A percentile compares a stretch with the other conserved stretches of the same genome.
Conservation (phyloP, 1,284 basidiomycete species). For the Tylopilus sp. region DNA sequence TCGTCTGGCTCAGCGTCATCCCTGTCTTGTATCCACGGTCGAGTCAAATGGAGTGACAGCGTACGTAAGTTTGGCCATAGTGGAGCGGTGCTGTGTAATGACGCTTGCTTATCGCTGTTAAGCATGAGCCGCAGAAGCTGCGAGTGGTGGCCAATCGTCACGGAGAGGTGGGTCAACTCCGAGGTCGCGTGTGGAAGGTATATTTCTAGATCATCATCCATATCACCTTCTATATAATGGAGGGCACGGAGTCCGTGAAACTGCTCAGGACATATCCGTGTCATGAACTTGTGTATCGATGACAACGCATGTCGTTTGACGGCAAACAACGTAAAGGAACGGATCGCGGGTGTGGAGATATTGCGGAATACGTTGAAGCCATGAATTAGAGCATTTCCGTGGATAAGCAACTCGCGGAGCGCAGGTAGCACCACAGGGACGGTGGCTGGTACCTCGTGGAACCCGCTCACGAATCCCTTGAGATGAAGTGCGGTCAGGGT, state of each 20-base stretch:
- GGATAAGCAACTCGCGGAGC: conserved; percentile 29
- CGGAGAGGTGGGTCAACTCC: conserved; percentile 32
- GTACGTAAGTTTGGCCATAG: conserved; percentile 33
- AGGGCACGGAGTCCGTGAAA: conserved; percentile 31
- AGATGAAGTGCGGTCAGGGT: conserved; percentile 34
- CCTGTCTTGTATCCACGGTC: conserved; percentile 32
- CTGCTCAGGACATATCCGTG: conserved; percentile 33
- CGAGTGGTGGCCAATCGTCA: conserved; percentile 33
- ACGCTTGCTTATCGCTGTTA: conserved; percentile 35
- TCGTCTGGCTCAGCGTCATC: conserved; percentile 31
- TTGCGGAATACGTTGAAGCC: conserved; percentile 36
- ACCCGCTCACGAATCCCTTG: conserved; percentile 32
- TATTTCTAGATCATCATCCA: conserved; percentile 35
- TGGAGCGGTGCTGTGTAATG: conserved; percentile 30
- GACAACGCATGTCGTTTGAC: conserved; percentile 31
- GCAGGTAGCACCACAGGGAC: conserved; percentile 31
- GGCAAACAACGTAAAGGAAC: conserved; percentile 24
- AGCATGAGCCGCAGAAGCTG: conserved; percentile 34
- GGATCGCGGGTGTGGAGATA: conserved; percentile 32
- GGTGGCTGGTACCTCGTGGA: conserved; percentile 34
- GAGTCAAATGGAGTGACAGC: conserved; percentile 25
- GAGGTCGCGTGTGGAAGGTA: conserved; percentile 32
- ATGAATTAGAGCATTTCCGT: conserved; percentile 33
- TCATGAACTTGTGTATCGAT: conserved; percentile 37
- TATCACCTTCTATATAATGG: conserved; percentile 36